Base-by-base conservation (phyloP, 805 yeast species). In the Candida ulmi region DNA sequence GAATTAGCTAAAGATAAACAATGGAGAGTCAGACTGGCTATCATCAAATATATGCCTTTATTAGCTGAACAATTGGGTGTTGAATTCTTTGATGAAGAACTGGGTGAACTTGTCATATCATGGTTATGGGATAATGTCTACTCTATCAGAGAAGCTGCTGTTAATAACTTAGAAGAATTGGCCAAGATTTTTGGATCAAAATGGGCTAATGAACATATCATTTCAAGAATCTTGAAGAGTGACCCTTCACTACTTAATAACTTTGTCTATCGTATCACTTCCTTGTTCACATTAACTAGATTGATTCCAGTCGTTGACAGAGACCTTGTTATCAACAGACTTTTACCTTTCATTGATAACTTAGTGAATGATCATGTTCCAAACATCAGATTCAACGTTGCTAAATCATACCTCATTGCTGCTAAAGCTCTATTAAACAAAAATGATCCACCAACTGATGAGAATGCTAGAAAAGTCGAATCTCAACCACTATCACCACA, bases 41-140 rank as follows among this genome's bases (percentile, higher is more conserved):
- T 93, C 46, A 93, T 93, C 56, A 95, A 93, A 61, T 93, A 93
- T 65, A 88, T 90, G 50, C 99, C 99, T 24, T 72, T 91, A 47
- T 71, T 93, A 49, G 97, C 98, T 8, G 84, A 85, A 54, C 98
- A 93, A 65, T 71, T 93, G 44, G 99, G 99, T 23, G 90, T 85
- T 38, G 80, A 87, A 23, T 88, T 91, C 56, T 93, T 93, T 65
- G 93, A 93, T 62, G 85, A 87, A 59, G 95, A 90, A 54, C 71
- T 93, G 48, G 88, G 95, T 47, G 81, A 85, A 36, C 71, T 93
- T 51, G 93, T 96, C 55, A 76, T 93, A 76, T 84, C 90, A n/a
- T 93, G 99, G 98, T 71, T 93, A 48, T 90, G 97, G 96, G 99
- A 93, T 66, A 85, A 90, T 5, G 99, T 93, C 30, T 93, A 78